These are phyloP conservation scores for Hyphopichia pseudoburtonii DNA, from an alignment of 1,139 yeast species.

Conservation along the genomic window DNA sequence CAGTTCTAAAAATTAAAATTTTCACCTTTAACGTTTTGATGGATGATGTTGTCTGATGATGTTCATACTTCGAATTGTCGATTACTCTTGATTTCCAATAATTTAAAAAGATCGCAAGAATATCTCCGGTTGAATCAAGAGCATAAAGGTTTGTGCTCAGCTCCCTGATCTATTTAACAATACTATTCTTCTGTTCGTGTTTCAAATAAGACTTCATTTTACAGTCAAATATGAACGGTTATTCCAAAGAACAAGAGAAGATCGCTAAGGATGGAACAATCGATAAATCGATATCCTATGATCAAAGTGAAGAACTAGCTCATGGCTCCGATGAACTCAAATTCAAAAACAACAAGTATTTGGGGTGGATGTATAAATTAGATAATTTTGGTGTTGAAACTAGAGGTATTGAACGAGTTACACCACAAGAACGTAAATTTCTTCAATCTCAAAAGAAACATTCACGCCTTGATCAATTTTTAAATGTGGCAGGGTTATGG, in stretches of 20 bases:
- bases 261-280: neutral
- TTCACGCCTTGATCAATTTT: conserved; percentile 45
- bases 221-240: neutral
- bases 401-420: conserved; percentile 77
- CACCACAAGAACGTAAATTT: conserved; percentile 58
- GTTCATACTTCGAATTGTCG: too few species aligned
- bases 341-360: conserved; percentile 1
- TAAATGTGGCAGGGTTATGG: conserved; percentile 76
- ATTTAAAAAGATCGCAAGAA: too few species aligned
- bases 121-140: too few species aligned
- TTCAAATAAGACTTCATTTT: too few species aligned
- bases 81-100: too few species aligned
- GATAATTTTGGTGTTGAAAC: conserved; percentile 64
- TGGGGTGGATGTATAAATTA: conserved; percentile 16
- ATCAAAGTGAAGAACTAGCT: neutral
- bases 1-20: too few species aligned
- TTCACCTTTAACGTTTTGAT: too few species aligned
- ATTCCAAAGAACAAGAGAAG: neutral
- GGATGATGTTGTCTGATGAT: too few species aligned
- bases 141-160: too few species aligned
- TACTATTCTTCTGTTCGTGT: too few species aligned
- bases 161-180: too few species aligned
- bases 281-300: neutral
- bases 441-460: conserved; percentile 24
- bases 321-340: neutral